Conservation (phyloP, 768 basidiomycete species). For the Mycena alexandri region DNA sequence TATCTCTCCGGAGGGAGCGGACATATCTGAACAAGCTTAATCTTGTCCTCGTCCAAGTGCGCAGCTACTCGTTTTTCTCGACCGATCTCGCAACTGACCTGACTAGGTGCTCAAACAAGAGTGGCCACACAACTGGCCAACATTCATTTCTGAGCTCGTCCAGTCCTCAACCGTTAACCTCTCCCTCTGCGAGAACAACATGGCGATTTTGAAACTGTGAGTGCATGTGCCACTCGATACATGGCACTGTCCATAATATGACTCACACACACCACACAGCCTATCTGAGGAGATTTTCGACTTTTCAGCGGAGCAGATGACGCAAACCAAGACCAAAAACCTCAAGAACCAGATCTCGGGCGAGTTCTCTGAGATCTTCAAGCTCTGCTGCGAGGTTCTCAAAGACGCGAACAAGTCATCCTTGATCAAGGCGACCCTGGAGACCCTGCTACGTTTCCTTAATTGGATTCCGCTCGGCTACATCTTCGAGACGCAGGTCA, state of each 20-base stretch:
- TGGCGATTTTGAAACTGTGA: conserved; percentile 92
- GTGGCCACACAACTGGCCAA: conserved; percentile 99
- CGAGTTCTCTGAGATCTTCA: conserved; percentile 97
- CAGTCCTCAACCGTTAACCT: conserved; percentile 97
- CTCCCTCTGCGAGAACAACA: conserved; percentile 99
- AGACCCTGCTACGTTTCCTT: conserved; percentile 94
- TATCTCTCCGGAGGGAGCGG: conserved; percentile 89
- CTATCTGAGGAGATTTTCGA: conserved; percentile 99
- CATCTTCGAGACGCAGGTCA: conserved; percentile 98
- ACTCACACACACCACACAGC: neutral
- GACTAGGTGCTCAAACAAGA: conserved; percentile 96
- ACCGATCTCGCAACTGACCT: conserved; percentile 20
- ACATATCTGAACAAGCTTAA: conserved; percentile 97
- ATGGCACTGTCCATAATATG: neutral
- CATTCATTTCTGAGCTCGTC: conserved; percentile 96
- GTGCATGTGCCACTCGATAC: neutral
- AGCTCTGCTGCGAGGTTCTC: conserved; percentile 95
- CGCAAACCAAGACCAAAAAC: conserved; percentile 95
- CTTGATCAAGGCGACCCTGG: conserved; percentile 92
- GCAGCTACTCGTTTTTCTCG: conserved; percentile 37
- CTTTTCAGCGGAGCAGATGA: conserved; percentile 98
- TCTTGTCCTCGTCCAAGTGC: conserved; percentile 92
- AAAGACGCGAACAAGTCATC: conserved; percentile 96
- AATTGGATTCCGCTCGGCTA: conserved; percentile 99
- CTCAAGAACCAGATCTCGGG: conserved; percentile 98